Conservation (phyloP, 345 rosid genomes). For the Isatis tinctoria region DNA sequence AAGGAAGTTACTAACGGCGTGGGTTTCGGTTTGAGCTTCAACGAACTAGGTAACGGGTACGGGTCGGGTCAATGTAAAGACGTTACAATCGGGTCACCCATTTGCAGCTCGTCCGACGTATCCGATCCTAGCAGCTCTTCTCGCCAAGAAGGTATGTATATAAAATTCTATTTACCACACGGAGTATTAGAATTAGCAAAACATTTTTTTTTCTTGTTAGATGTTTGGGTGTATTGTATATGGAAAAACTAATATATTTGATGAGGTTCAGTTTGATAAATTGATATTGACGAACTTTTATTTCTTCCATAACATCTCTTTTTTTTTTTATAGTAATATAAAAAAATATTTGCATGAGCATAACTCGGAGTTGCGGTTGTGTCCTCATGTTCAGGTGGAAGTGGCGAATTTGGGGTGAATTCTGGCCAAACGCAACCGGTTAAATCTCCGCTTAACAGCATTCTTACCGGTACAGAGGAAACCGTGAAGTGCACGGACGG, state of each 20-base stretch:
- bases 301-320: background rate
- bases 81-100: constrained; percentile 38
- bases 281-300: background rate
- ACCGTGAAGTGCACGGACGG: background rate
- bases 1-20: constrained; percentile 6
- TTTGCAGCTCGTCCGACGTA: constrained; percentile 37
- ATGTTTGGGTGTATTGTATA: background rate
- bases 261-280: background rate
- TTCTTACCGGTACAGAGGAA: background rate
- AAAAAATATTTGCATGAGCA: background rate
- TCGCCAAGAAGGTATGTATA: constrained; percentile 52
- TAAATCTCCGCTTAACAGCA: background rate
- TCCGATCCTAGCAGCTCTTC: constrained; percentile 42
- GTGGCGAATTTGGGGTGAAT: background rate
- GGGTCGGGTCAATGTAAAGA: constrained; percentile 32
- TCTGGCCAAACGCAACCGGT: constrained; percentile 5
- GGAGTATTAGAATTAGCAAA: background rate
- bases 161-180: background rate
- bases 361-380: background rate
- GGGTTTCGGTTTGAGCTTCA: constrained; percentile 4
- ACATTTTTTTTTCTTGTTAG: background rate
- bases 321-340: background rate
- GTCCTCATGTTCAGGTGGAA: constrained; percentile 17
- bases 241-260: background rate
- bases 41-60: constrained; percentile 12